These are phyloP conservation scores for Pleurostoma richardsiae DNA, from an alignment of 2,329 filamentous ascomycete species.

Conservation along the genomic window DNA sequence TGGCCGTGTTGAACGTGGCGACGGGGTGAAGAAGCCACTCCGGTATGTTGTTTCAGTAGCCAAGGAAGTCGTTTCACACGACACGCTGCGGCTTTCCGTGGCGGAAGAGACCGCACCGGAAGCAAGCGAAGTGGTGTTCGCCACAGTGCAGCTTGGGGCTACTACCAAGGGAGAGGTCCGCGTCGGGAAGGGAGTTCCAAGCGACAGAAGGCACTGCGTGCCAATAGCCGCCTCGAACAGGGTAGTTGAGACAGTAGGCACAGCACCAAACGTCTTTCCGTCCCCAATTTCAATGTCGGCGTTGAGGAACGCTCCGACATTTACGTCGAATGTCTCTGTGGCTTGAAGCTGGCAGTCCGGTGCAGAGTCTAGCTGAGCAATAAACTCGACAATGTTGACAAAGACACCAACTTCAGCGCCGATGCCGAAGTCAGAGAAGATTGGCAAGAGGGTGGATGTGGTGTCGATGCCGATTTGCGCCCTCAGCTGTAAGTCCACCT, in stretches of 20 bases:
- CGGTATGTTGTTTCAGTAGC: neutral
- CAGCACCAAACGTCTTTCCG: neutral
- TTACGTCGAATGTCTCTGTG: constrained; percentile 3
- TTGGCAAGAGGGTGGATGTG: neutral
- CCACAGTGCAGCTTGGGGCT: neutral
- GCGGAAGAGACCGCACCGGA: neutral
- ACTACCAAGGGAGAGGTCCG: neutral
- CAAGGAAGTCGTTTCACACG: neutral
- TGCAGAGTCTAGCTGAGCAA: constrained; percentile 1
- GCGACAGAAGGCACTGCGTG: constrained; percentile 2
- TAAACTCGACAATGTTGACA: constrained; percentile 6
- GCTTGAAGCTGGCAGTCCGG: constrained; percentile 1
- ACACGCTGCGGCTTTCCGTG: neutral
- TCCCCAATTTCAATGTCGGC: neutral
- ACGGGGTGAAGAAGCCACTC: neutral
- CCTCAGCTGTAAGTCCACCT: constrained; percentile 3
- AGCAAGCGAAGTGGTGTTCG: neutral
- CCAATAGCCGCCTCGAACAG: constrained; percentile 3
- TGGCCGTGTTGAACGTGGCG: neutral
- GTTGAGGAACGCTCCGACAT: constrained; percentile 2
- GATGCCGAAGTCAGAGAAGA: neutral
- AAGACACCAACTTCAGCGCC: constrained; percentile 1
- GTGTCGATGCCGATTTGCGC: neutral
- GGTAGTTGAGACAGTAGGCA: constrained; percentile 4
- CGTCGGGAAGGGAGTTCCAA: neutral